Conservation (phyloP, 345 rosid genomes). For the Camelina laxa region DNA sequence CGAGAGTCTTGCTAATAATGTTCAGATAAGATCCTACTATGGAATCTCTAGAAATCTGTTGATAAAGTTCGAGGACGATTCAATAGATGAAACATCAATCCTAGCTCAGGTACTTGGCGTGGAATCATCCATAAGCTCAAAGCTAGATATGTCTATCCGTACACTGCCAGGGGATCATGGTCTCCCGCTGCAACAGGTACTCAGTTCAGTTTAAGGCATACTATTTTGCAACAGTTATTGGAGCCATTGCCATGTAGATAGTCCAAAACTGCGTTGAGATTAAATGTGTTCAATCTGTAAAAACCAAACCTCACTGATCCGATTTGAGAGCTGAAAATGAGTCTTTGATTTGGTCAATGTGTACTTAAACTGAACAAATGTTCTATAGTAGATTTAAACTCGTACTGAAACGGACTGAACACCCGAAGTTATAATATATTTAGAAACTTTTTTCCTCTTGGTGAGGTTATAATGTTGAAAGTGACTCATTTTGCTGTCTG, state of each 20-base stretch:
- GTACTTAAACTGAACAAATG: no score
- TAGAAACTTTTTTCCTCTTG: neutral
- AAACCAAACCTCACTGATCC: neutral
- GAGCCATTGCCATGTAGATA: neutral
- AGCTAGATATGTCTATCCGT: slow-evolving; percentile 96
- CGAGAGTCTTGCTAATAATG: slow-evolving; percentile 23
- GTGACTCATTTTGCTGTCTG: slow-evolving; percentile 25
- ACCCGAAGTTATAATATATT: neutral
- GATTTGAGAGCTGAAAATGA: neutral
- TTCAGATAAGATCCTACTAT: slow-evolving; percentile 90
- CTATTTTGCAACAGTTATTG: neutral
- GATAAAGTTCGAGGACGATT: slow-evolving; percentile 84
- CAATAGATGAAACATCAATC: slow-evolving; percentile 83
- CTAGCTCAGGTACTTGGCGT: slow-evolving; percentile 91
- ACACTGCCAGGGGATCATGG: slow-evolving; percentile 90
- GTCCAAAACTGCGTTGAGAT: neutral
- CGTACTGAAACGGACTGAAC: neutral
- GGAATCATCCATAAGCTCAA: slow-evolving; percentile 87
- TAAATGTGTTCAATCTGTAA: neutral
- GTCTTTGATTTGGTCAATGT: neutral
- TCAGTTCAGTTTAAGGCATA: neutral
- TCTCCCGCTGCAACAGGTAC: slow-evolving; percentile 95
- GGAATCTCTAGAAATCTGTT: slow-evolving; percentile 94
- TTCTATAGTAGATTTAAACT: no score
- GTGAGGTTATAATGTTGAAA: neutral